Percentiles rank a stretch among this genome's conserved stretches.
phyloP scores from a whole-genome alignment of 1,284 basidiomycete species.

The Cerioporus squamosus region DNA sequence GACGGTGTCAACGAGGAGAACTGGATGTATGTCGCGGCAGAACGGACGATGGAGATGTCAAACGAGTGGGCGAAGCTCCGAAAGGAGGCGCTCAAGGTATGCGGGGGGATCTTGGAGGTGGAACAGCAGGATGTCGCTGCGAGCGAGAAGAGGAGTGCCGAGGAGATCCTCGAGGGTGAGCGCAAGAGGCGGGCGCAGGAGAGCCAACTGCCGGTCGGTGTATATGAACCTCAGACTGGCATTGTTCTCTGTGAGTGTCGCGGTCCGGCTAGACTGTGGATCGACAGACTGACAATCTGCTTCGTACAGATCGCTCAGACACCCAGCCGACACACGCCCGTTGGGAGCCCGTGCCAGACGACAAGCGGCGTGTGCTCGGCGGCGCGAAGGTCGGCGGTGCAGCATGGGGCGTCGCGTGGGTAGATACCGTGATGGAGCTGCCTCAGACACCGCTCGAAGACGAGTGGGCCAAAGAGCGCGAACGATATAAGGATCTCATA shows the following conservation, averaged over 20 bases:
- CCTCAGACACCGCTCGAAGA: conserved; percentile 23
- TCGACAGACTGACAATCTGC: conserved; percentile 7
- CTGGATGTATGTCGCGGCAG: conserved; percentile 86
- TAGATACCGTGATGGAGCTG: conserved; percentile 72
- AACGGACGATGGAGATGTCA: conserved; percentile 64
- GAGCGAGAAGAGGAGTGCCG: conserved; percentile 27
- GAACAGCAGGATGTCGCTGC: conserved; percentile 17
- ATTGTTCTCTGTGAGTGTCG: conserved; percentile 63
- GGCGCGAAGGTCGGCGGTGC: conserved; percentile 75
- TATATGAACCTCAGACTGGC: conserved; percentile 77
- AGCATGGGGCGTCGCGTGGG: conserved; percentile 78
- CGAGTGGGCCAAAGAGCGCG: conserved; percentile 17
- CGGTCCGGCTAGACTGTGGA: too few relatives aligned
- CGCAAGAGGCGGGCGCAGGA: conserved; percentile 32
- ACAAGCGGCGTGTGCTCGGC: conserved; percentile 56
- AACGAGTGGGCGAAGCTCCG: conserved; percentile 67
- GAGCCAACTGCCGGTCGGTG: conserved; percentile 53
- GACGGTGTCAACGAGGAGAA: conserved; percentile 84
- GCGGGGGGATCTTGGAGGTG: conserved; percentile 41
- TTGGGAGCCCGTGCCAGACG: conserved; percentile 63
- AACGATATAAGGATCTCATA: conserved; percentile 19
- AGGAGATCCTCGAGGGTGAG: conserved; percentile 32
- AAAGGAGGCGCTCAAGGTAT: conserved; percentile 56
- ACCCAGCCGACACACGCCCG: conserved; percentile 69
- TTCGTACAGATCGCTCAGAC: conserved; percentile 61